These are phyloP conservation scores for Cnidoscolus chayamansa DNA, from an alignment of 441 rosid species.

Conservation along the genomic window DNA sequence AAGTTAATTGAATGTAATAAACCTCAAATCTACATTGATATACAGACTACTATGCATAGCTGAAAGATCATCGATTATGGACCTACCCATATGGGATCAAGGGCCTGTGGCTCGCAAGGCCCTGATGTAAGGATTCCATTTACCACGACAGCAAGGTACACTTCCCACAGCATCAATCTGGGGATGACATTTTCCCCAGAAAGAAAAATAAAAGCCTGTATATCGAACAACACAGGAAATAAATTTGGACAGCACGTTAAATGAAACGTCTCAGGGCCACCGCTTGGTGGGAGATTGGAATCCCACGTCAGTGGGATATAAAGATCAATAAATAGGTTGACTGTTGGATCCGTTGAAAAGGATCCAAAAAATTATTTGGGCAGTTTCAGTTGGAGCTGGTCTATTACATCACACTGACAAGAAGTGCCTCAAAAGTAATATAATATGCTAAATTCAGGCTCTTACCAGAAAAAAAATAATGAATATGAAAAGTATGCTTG, in stretches of 20 bases:
- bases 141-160: conserved; percentile 27
- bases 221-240: background rate
- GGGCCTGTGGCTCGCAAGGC: background rate
- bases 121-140: conserved; percentile 31
- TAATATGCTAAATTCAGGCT: background rate
- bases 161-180: conserved; percentile 25
- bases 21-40: conserved; percentile 5
- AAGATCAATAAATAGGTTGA: too few relatives aligned
- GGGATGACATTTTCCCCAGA: conserved; percentile 17
- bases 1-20: too few relatives aligned
- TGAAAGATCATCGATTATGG: background rate
- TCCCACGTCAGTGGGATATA: too few relatives aligned
- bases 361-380: too few relatives aligned
- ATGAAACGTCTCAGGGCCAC: background rate
- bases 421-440: too few relatives aligned
- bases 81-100: background rate
- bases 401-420: too few relatives aligned
- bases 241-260: background rate
- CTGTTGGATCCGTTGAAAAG: too few relatives aligned
- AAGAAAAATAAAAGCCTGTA: too few relatives aligned
- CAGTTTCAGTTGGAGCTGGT: too few relatives aligned
- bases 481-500: background rate
- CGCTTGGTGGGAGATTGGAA: too few relatives aligned
- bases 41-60: background rate
- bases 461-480: background rate